A percentile compares a stretch with the other conserved stretches of the same genome.
phyloP scores from a whole-genome alignment of 441 rosid species.

The Euphorbia schlechtendalii region DNA sequence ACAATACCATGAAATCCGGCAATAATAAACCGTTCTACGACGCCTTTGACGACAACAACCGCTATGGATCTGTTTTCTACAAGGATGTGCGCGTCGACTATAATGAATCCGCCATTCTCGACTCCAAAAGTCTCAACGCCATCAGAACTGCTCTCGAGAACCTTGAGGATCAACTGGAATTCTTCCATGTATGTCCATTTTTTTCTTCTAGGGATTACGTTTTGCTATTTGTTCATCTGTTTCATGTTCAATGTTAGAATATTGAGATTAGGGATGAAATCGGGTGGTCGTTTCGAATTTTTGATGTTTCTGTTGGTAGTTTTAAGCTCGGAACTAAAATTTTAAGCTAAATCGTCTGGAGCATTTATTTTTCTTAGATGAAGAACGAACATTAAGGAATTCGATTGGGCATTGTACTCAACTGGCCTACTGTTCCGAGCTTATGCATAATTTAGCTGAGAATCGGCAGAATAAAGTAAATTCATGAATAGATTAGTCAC shows the following conservation, averaged over 20 bases:
- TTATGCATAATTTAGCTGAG: not conserved
- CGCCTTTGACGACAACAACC: constrained; percentile 35
- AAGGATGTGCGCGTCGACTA: constrained; percentile 58
- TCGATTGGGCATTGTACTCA: not conserved
- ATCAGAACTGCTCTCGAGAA: constrained; percentile 85
- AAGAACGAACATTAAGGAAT: not conserved
- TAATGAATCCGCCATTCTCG: constrained; percentile 51
- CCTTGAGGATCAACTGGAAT: constrained; percentile 90
- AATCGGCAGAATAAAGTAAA: not conserved
- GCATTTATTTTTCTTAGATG: too few species aligned
- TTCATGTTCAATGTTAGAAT: too few species aligned
- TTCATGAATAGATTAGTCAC: not conserved
- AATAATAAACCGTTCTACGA: constrained; percentile 32
- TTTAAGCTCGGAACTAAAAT: too few species aligned
- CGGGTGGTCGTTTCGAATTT: too few species aligned
- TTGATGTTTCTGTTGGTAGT: too few species aligned
- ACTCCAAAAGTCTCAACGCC: constrained; percentile 78
- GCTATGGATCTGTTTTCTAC: constrained; percentile 59
- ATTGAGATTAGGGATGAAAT: too few species aligned
- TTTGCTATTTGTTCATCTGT: not conserved
- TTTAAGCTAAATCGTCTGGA: not conserved
- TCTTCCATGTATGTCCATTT: constrained; percentile 55
- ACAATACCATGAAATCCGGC: constrained; percentile 30
- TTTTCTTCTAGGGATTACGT: not conserved
- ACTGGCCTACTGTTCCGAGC: not conserved